These are phyloP conservation scores for Pichia sp. DNA, from an alignment of 1,139 yeast species.

Conservation along the genomic window DNA sequence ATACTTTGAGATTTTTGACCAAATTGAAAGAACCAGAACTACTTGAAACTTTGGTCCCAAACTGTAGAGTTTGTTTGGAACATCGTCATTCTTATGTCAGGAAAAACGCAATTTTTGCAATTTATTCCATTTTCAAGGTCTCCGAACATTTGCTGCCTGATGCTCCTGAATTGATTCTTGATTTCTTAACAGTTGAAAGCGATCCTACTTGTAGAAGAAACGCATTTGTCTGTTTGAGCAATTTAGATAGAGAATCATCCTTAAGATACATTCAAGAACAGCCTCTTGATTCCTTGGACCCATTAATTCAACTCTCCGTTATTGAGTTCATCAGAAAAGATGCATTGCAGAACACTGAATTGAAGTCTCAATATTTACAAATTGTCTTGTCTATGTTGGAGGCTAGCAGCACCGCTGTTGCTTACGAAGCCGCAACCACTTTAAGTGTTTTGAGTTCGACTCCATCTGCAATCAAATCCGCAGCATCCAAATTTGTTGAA, in stretches of 20 bases:
- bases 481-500: slow-evolving; percentile 81
- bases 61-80: slow-evolving; percentile 82
- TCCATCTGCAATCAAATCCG: slow-evolving; percentile 59
- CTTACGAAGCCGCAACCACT: slow-evolving; percentile 88
- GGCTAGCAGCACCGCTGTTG: slow-evolving; percentile 64
- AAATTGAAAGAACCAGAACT: slow-evolving; percentile 90
- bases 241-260: slow-evolving; percentile 79
- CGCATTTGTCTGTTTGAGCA: slow-evolving; percentile 84
- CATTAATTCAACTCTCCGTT: slow-evolving; percentile 79
- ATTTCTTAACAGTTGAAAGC: slow-evolving; percentile 70
- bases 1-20: slow-evolving; percentile 83
- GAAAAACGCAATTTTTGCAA: slow-evolving; percentile 92
- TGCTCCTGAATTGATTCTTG: slow-evolving; percentile 75
- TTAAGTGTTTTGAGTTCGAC: slow-evolving; percentile 65
- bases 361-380: slow-evolving; percentile 64
- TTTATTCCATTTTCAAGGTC: slow-evolving; percentile 73
- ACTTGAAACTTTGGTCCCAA: slow-evolving; percentile 91
- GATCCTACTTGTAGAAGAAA: slow-evolving; percentile 95
- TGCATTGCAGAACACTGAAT: slow-evolving; percentile 52
- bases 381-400: slow-evolving; percentile 70
- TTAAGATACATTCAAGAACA: slow-evolving; percentile 73
- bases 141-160: slow-evolving; percentile 89
- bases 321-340: slow-evolving; percentile 89
- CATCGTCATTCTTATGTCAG: slow-evolving; percentile 98
- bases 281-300: slow-evolving; percentile 64